Evolutionary conservation across 371 early-diverging fungal species (phyloP), one percentile per base, ranked within the genome.

Genomic region (Mortierella sp.): DNA sequence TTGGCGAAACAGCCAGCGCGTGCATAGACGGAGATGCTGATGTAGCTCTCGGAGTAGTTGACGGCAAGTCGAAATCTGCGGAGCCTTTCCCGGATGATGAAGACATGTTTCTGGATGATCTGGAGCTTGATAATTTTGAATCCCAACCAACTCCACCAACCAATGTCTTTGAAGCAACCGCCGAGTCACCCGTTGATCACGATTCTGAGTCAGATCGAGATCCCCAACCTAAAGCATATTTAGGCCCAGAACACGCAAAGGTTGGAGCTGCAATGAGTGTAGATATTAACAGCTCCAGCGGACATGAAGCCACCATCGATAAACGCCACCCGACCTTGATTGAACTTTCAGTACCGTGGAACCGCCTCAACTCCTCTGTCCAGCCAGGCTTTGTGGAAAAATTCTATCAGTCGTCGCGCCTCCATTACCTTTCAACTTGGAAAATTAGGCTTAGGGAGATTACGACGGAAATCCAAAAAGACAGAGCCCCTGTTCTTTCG

Each of bases 341-440:
- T 8, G 82, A 81, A 19, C 81, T 88, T 9, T 70, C 87, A 0
- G 84, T 83, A 1, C 77, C 84, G 0, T 87, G 87, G 88, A 84
- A 77, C 36, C 83, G 84, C 7, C 69, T 83, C 70, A 84, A 82
- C 48, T 73, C 77, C 8, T 83, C 88, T 1, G 69, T 81, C 1
- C 84, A 88, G 24, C 90, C 92, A 1, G 91, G 89, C 11, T 96
- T 96, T 77, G 84, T 97, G 13, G 86, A 92, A 64, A 84, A 87
- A 28, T 97, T 89, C 76, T 96, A 94, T 68, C 84, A 86, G n/a
- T 87, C 86, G 2, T 96, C 96, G 1, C 87, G 97, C n/a, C 86
- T 96, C 3, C 96, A 96, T 76, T 91, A 93, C 71, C 83, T 96
- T 1, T 92, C 94, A 0, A 89, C 89, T 3, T 96, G 96, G 96